Percentiles rank a stretch among this genome's conserved stretches.
Conservation (phyloP, 768 basidiomycete genomes). For the Russula dissimulans region DNA sequence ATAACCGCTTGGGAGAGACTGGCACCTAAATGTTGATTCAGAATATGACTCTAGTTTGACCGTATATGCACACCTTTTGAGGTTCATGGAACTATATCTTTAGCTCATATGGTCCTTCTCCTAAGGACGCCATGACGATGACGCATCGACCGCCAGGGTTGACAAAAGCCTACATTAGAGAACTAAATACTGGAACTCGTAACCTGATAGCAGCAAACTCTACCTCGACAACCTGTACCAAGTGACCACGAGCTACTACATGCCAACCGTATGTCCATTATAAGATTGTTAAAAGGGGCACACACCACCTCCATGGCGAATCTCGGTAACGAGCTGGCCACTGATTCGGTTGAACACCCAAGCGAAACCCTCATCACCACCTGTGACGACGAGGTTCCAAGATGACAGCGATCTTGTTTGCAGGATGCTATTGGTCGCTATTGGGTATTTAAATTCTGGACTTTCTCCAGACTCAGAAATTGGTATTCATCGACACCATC, state of each 20-base stretch:
- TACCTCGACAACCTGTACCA: background rate
- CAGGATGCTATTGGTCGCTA: background rate
- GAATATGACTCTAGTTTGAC: background rate
- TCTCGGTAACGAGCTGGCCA: background rate
- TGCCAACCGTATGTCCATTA: background rate
- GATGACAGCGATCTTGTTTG: background rate
- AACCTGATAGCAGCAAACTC: background rate
- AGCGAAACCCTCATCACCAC: background rate
- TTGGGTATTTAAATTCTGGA: background rate
- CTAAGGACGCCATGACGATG: background rate
- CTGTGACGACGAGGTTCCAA: background rate
- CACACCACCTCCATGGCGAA: background rate
- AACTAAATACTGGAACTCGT: background rate
- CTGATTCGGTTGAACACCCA: slow-evolving; percentile 1
- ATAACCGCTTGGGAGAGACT: background rate
- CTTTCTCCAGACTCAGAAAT: background rate
- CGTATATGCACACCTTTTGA: background rate
- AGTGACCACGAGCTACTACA: background rate
- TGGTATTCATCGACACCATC: background rate
- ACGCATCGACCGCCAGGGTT: background rate
- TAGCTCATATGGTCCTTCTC: background rate
- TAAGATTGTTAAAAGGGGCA: background rate
- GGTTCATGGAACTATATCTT: background rate
- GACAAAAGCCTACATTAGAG: background rate
- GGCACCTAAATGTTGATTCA: background rate